Conservation (phyloP, 257 asterid species). For the Fraxinus anomala region DNA sequence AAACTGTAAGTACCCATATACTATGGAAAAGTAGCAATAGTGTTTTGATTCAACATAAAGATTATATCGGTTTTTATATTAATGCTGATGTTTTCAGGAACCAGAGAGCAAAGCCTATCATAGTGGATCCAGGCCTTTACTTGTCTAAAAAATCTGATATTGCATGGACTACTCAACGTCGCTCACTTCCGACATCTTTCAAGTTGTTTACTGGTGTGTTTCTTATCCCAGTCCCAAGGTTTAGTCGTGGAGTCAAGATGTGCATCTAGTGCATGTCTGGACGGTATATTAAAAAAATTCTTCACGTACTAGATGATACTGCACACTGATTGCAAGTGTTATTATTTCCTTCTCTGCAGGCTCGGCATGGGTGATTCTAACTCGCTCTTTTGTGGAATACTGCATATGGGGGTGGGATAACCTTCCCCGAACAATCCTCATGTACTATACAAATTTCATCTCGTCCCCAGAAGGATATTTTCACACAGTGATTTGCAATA, state of each 20-base stretch:
- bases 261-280: slow-evolving; percentile 7
- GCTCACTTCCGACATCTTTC: slow-evolving; percentile 88
- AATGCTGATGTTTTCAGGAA: slow-evolving; percentile 54
- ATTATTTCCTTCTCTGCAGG: slow-evolving; percentile 47
- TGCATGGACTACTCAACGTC: slow-evolving; percentile 85
- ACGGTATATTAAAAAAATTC: neutral
- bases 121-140: slow-evolving; percentile 93
- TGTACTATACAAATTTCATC: slow-evolving; percentile 85
- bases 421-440: slow-evolving; percentile 86
- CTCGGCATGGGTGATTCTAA: slow-evolving; percentile 93
- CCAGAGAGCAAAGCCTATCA: slow-evolving; percentile 92
- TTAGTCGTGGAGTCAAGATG: neutral
- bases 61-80: neutral
- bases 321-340: neutral
- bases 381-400: slow-evolving; percentile 84
- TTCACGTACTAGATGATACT: neutral
- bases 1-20: slow-evolving; percentile 67
- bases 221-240: neutral
- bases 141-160: slow-evolving; percentile 85
- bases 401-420: slow-evolving; percentile 98
- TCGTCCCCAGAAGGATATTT: slow-evolving; percentile 98
- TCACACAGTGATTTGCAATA: slow-evolving; percentile 92
- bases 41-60: neutral
- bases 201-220: slow-evolving; percentile 82
- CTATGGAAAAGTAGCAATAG: neutral